These are phyloP conservation scores for Starmerella apicola DNA, from an alignment of 805 yeast genomes.

Conservation along the genomic window DNA sequence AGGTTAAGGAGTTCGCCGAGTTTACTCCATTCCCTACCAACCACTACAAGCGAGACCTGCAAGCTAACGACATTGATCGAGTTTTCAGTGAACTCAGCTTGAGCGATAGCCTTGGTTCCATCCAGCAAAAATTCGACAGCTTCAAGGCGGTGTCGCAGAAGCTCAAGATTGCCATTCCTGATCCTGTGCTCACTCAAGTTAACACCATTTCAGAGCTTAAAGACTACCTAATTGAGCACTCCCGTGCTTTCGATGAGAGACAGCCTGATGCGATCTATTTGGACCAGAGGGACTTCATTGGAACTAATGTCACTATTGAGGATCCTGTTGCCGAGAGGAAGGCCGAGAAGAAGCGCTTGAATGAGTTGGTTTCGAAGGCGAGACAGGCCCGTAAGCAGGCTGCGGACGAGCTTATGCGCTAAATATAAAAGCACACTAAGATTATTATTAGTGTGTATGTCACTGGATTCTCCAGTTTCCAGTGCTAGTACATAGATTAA, in stretches of 20 bases:
- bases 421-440: too few species aligned
- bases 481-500: too few species aligned
- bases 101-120: conserved; percentile 34
- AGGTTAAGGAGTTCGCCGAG: conserved; percentile 15
- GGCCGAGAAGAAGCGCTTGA: conserved; percentile 36
- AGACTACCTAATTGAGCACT: conserved; percentile 30
- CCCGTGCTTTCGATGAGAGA: conserved; percentile 42
- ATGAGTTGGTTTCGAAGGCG: conserved; percentile 38
- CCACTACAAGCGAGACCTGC: conserved; percentile 17
- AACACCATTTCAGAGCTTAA: conserved; percentile 32
- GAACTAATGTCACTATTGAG: conserved; percentile 37
- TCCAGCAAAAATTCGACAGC: conserved; percentile 41
- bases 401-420: conserved; percentile 20
- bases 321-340: conserved; percentile 39
- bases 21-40: conserved; percentile 27
- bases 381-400: conserved; percentile 25
- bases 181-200: conserved; percentile 35
- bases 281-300: conserved; percentile 40
- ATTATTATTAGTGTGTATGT: too few species aligned
- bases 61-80: conserved; percentile 10
- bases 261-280: conserved; percentile 67
- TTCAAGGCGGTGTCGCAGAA: conserved; percentile 37
- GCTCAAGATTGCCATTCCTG: conserved; percentile 44
- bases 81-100: conserved; percentile 9
- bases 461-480: too few species aligned